Base-by-base conservation (phyloP, 2,329 filamentous ascomycete genomes). In the Xylaria sp. region DNA sequence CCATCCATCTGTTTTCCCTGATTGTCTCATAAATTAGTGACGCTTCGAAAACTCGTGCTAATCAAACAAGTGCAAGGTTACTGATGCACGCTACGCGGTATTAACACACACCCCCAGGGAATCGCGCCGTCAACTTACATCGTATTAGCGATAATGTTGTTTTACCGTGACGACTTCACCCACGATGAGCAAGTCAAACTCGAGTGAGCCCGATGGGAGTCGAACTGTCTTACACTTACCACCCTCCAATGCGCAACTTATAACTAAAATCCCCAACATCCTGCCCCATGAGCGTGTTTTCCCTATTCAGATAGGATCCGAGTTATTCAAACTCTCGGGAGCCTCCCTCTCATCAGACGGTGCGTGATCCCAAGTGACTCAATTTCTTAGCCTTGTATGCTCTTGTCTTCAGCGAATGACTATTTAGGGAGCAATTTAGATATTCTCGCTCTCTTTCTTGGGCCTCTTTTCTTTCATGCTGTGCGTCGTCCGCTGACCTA, bases 341-440 rank as follows among this genome's bases (percentile, higher is more conserved):
- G 91, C 91, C 23, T 92, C 91, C 2, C 83, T 93, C 57, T 92
- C 90, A 18, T 93, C 90, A 50, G 91, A 93, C 81, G 89, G 90
- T 92, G 78, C 77, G 88, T 83, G 50, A 46, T 39, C 25, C 50
- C 62, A 70, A 71, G 52, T 56, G 57, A 48, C 37, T 28, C 39
- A 56, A 13, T 41, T 68, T 23, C 28, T 52, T 52, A 58, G 62
- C 59, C 54, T 48, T 48, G 37, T 51, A 28, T 34, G 18, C 54
- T 50, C 25, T 52, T 52, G 25, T 54, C 52, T n/a, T 46, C 58
- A 25, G 37, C 37, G 41, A 51, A 41, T 20, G 25, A 23, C 23
- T 44, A 10, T 10, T 18, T n/a, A 44, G 20, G 20, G 23, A 39
- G 34, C 15, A 54, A 18, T 9, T 39, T 13, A 32, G n/a, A 48